Evolutionary conservation across 2,329 filamentous ascomycete species (phyloP).

Genomic region (Bipolaris victoriae): DNA sequence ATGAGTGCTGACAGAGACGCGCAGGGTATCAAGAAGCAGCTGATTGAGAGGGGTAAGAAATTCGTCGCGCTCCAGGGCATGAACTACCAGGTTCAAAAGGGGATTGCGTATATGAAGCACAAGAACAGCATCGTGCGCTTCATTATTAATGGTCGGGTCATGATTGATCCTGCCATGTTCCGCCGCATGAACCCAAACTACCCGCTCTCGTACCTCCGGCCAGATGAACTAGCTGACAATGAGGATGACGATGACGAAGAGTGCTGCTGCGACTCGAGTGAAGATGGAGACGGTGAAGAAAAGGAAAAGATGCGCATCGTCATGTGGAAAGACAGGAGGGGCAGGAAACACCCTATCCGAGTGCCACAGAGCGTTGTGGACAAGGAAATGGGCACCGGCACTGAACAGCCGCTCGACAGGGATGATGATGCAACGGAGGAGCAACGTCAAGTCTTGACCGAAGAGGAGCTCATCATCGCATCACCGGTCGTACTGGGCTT

Average conservation of each 20-base stretch:
- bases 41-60: conserved; percentile 82
- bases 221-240: conserved; percentile 67
- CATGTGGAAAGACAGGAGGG: conserved; percentile 56
- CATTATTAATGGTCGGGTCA: conserved; percentile 84
- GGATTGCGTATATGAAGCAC: conserved; percentile 84
- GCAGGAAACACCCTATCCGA: conserved; percentile 58
- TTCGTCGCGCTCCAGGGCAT: conserved; percentile 82
- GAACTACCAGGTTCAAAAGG: conserved; percentile 82
- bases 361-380: conserved; percentile 52
- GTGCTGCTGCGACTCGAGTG: not conserved
- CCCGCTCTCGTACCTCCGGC: conserved; percentile 73
- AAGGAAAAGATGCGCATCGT: conserved; percentile 48
- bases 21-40: conserved; percentile 63
- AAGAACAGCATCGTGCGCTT: conserved; percentile 77
- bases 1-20: conserved; percentile 1
- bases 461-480: conserved; percentile 83
- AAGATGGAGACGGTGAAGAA: conserved; percentile 55
- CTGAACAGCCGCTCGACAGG: conserved; percentile 53
- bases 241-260: conserved; percentile 56
- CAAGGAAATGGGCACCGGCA: conserved; percentile 56
- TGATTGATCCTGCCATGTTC: conserved; percentile 85
- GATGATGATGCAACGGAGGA: conserved; percentile 40
- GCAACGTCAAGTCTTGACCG: conserved; percentile 66
- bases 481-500: conserved; percentile 87
- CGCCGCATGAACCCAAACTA: conserved; percentile 88